phyloP scores from a whole-genome alignment of 768 basidiomycete species.

The Cubamyces sp. region DNA sequence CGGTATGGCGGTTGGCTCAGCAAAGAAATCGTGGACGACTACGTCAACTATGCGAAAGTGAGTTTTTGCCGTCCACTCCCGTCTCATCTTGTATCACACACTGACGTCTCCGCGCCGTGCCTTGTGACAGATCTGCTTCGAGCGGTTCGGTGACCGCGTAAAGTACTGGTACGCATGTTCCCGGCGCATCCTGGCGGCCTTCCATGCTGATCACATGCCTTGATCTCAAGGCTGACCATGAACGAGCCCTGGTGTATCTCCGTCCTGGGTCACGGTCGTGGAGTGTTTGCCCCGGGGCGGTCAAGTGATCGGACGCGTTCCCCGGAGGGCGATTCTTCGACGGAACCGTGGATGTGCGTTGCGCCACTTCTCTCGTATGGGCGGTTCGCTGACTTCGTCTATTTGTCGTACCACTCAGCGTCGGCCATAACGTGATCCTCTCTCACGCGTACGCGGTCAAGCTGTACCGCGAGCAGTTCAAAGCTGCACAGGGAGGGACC shows the following conservation, averaged over 20 bases:
- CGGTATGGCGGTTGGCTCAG: slow-evolving; percentile 78
- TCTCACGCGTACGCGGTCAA: slow-evolving; percentile 72
- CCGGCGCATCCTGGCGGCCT: slow-evolving; percentile 1
- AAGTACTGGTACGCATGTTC: slow-evolving; percentile 61
- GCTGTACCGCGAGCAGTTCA: slow-evolving; percentile 68
- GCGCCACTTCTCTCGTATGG: slow-evolving; percentile 2
- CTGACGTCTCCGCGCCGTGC: background rate
- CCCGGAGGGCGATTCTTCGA: slow-evolving; percentile 63
- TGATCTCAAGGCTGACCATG: slow-evolving; percentile 59
- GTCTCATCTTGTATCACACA: background rate
- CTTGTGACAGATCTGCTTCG: slow-evolving; percentile 62
- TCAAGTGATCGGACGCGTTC: slow-evolving; percentile 65
- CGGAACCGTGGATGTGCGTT: slow-evolving; percentile 72
- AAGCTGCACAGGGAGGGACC: slow-evolving; percentile 60
- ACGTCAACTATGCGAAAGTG: slow-evolving; percentile 53
- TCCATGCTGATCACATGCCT: slow-evolving; percentile 18
- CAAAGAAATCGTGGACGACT: slow-evolving; percentile 73
- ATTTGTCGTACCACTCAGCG: slow-evolving; percentile 43
- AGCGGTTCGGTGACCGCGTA: slow-evolving; percentile 75
- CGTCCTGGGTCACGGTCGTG: slow-evolving; percentile 70
- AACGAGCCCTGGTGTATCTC: slow-evolving; percentile 80
- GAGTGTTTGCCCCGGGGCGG: slow-evolving; percentile 72
- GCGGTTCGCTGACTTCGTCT: background rate
- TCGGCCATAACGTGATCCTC: slow-evolving; percentile 68
- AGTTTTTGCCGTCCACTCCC: background rate